Evolutionary conservation across 1,139 yeast species (phyloP).

Genomic region (Taiozyma onychis): DNA sequence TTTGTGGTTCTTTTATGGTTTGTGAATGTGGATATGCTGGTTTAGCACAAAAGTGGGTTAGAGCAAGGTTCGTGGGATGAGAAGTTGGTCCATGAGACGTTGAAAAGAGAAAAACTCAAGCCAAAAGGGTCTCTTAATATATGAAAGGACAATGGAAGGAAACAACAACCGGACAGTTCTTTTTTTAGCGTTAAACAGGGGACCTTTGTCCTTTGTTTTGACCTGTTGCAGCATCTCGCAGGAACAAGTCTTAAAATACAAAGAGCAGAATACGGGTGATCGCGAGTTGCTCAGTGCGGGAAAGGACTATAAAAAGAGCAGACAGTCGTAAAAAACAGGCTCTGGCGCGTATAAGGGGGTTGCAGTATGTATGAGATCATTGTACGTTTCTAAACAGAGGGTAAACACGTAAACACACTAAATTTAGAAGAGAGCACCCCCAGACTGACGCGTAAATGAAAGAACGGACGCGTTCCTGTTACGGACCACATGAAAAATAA

Average conservation of each 20-base stretch:
- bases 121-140: background rate
- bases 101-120: background rate
- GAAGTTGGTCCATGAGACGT: background rate
- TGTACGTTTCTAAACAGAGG: background rate
- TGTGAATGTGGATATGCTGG: background rate
- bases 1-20: background rate
- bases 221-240: background rate
- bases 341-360: background rate
- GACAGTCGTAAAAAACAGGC: no score
- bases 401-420: background rate
- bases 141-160: background rate
- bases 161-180: background rate
- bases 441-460: background rate
- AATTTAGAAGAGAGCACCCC: background rate
- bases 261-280: background rate
- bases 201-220: background rate
- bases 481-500: background rate
- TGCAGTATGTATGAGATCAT: background rate
- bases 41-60: background rate
- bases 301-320: background rate
- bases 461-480: background rate
- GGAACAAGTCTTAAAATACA: background rate
- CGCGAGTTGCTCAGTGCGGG: background rate
- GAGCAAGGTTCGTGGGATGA: background rate
- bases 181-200: background rate